phyloP scores from a whole-genome alignment of 1,284 basidiomycete species.

The Ceratobasidium sp. region DNA sequence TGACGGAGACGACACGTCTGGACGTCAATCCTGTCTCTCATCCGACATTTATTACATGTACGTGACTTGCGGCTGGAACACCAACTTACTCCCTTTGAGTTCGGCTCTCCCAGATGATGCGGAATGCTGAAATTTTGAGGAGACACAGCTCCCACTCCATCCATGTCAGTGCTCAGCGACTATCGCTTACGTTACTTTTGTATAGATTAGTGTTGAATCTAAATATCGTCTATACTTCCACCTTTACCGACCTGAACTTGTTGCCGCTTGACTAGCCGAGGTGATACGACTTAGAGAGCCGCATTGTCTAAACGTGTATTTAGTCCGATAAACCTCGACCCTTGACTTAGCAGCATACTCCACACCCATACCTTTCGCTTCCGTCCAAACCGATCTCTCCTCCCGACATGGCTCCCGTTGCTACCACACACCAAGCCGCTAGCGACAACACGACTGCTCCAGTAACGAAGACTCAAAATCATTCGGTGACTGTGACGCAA shows the following conservation, averaged over 20 bases:
- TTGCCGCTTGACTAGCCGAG: conserved; percentile 9
- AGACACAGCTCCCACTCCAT: conserved; percentile 65
- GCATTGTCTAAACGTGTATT: conserved; percentile 32
- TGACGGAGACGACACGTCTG: conserved; percentile 35
- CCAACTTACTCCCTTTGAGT: conserved; percentile 80
- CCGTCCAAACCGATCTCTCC: conserved; percentile 21
- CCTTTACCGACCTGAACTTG: background rate
- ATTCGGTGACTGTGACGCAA: conserved; percentile 35
- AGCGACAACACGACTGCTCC: background rate
- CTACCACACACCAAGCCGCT: conserved; percentile 13
- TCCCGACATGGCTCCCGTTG: conserved; percentile 23
- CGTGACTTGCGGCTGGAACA: conserved; percentile 32
- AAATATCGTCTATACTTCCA: background rate
- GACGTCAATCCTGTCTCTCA: conserved; percentile 47
- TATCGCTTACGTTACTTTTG: conserved; percentile 36
- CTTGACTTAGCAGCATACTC: conserved; percentile 17
- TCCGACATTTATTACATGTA: conserved; percentile 41
- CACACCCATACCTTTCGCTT: background rate
- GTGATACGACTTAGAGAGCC: background rate
- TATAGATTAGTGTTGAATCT: conserved; percentile 36
- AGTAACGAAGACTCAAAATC: background rate
- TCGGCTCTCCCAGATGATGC: conserved; percentile 70
- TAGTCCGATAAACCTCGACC: conserved; percentile 16
- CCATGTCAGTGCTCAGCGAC: conserved; percentile 29
- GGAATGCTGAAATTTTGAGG: conserved; percentile 82